phyloP scores from a whole-genome alignment of 2,329 filamentous ascomycete species.

The Colletotrichum sp. region DNA sequence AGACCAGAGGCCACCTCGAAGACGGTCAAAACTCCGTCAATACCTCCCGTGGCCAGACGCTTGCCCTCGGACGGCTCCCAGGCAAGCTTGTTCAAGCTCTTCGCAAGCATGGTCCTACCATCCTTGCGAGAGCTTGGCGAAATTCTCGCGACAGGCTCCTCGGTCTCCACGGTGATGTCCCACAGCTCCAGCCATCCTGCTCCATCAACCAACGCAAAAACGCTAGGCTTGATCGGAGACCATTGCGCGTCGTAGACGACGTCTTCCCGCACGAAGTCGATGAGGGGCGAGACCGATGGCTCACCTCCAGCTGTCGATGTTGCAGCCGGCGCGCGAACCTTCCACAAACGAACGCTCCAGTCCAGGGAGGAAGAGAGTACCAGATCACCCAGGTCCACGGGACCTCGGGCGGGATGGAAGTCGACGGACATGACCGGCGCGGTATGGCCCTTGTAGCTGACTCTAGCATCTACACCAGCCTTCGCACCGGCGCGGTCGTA shows the following conservation, averaged over 20 bases:
- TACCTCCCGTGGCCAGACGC: constrained; percentile 85
- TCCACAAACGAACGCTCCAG: constrained; percentile 98
- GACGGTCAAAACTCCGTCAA: constrained; percentile 88
- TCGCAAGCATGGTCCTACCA: constrained; percentile 72
- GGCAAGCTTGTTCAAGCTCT: constrained; percentile 90
- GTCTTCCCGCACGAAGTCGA: constrained; percentile 93
- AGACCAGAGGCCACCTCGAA: constrained; percentile 88
- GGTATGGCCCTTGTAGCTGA: constrained; percentile 88
- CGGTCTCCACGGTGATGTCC: constrained; percentile 91
- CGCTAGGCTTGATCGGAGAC: constrained; percentile 92
- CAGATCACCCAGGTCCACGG: constrained; percentile 91
- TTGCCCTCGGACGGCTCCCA: constrained; percentile 94
- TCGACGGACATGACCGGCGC: constrained; percentile 95
- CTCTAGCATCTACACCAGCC: constrained; percentile 88
- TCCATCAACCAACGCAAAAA: constrained; percentile 94
- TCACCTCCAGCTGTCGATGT: constrained; percentile 65
- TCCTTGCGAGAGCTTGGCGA: constrained; percentile 71
- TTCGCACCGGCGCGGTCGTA: constrained; percentile 98
- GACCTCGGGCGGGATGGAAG: constrained; percentile 91
- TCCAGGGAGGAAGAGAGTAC: constrained; percentile 92
- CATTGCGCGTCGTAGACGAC: constrained; percentile 96
- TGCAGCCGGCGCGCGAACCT: constrained; percentile 81
- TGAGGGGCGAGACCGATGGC: constrained; percentile 70
- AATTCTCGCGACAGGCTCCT: constrained; percentile 86
- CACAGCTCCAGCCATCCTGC: constrained; percentile 92